phyloP scores from a whole-genome alignment of 441 rosid species.

The Bruguiera hainesii region DNA sequence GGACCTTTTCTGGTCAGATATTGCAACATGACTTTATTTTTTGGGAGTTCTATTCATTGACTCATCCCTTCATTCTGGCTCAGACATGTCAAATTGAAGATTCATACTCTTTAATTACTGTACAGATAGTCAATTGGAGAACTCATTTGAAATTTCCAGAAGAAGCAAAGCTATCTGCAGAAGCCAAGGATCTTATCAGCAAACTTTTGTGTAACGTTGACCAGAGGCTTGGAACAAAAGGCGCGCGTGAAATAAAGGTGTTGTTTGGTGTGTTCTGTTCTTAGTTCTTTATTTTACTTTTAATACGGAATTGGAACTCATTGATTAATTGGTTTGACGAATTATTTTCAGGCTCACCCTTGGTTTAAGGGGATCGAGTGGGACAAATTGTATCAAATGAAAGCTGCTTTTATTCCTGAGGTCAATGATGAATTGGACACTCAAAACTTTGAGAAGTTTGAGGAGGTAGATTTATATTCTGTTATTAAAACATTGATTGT shows the following conservation, averaged over 20 bases:
- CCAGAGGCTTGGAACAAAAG: constrained; percentile 91
- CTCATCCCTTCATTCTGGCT: too few species aligned
- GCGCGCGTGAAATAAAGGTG: constrained; percentile 88
- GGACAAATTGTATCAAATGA: constrained; percentile 81
- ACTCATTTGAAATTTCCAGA: constrained; percentile 90
- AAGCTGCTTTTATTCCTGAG: constrained; percentile 93
- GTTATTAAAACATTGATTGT: constrained; percentile 4
- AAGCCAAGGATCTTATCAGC: constrained; percentile 87
- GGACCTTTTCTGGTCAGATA: too few species aligned
- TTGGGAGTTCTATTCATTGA: not conserved
- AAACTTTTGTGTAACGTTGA: constrained; percentile 84
- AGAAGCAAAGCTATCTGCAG: constrained; percentile 84
- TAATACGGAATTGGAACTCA: not conserved
- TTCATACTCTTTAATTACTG: constrained; percentile 2
- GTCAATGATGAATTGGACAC: constrained; percentile 95
- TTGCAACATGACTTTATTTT: too few species aligned
- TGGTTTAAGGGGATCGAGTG: constrained; percentile 86
- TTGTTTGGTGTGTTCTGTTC: constrained; percentile 37
- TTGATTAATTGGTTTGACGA: constrained; percentile 18
- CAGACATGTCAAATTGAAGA: not conserved
- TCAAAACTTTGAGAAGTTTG: constrained; percentile 93
- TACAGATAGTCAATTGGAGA: constrained; percentile 96
- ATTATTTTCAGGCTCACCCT: constrained; percentile 61
- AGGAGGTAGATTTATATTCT: constrained; percentile 56
- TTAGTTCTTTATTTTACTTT: constrained; percentile 18